Evolutionary conservation across 306 rosid genomes (phyloP).

Genomic region (Pueraria montana): DNA sequence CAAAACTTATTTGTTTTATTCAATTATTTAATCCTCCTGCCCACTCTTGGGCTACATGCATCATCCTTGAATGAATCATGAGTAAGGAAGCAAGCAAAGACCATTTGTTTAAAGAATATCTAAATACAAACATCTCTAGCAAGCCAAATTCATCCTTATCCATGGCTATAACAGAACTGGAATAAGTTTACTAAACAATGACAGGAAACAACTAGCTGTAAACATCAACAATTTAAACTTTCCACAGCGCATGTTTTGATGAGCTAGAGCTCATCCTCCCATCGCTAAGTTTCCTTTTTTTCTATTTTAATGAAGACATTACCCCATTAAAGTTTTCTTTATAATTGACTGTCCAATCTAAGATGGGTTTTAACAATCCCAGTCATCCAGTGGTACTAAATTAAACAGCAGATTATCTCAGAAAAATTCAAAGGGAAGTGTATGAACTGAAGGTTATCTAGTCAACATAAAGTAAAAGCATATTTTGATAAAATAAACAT

Average conservation of each 20-base stretch:
- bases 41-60: not conserved
- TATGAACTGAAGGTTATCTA: not conserved
- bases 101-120: slow-evolving; percentile 9
- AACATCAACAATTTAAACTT: not conserved
- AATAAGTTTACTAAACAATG: not conserved
- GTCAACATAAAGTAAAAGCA: not conserved
- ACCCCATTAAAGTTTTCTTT: not conserved
- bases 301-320: not conserved
- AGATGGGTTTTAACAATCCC: not conserved
- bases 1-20: not conserved
- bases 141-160: slow-evolving; percentile 4
- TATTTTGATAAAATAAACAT: not conserved
- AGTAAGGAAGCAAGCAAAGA: not conserved
- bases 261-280: not conserved
- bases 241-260: not conserved
- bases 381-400: not conserved
- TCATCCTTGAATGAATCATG: not conserved
- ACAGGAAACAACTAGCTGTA: not conserved
- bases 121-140: slow-evolving; percentile 12
- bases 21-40: not conserved
- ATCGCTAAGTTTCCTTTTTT: not conserved
- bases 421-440: not conserved
- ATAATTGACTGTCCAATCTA: not conserved
- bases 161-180: not conserved
- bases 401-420: not conserved